These are phyloP conservation scores for Fusarium paranaense DNA, from an alignment of 2,329 filamentous ascomycete species.

Conservation along the genomic window DNA sequence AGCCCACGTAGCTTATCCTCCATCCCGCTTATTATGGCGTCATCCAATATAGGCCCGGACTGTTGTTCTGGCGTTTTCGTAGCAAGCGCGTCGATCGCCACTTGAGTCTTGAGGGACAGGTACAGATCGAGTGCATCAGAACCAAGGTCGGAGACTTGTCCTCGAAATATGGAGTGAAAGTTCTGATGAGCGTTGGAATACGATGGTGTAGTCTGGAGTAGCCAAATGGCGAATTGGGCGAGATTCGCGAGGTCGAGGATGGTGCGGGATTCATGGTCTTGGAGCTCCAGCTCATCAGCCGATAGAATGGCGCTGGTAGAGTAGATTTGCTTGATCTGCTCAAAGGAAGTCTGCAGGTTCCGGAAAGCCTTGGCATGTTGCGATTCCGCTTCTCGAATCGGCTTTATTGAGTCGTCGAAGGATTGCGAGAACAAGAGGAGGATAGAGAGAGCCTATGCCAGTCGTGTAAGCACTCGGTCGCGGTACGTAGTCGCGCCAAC, in stretches of 20 bases:
- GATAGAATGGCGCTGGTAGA: constrained; percentile 48
- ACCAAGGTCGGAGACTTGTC: constrained; percentile 58
- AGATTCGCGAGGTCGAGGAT: constrained; percentile 62
- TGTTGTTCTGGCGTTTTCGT: constrained; percentile 61
- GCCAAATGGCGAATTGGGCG: constrained; percentile 58
- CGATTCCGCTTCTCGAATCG: constrained; percentile 49
- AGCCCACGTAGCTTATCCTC: constrained; percentile 58
- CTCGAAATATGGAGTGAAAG: constrained; percentile 59
- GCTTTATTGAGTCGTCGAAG: constrained; percentile 51
- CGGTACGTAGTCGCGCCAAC: constrained; percentile 34
- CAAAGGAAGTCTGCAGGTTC: constrained; percentile 48
- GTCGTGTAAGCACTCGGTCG: constrained; percentile 26
- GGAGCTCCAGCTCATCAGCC: constrained; percentile 49
- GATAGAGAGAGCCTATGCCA: constrained; percentile 52
- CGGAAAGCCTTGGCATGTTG: constrained; percentile 49
- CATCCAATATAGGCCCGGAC: constrained; percentile 65
- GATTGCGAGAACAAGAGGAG: constrained; percentile 54
- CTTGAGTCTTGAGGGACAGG: constrained; percentile 60
- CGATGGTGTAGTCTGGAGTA: constrained; percentile 53
- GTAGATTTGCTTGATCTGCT: constrained; percentile 50
- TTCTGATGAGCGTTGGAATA: constrained; percentile 58
- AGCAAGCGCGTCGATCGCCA: constrained; percentile 66
- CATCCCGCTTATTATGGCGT: constrained; percentile 68
- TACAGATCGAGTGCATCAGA: constrained; percentile 57
- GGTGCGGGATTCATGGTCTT: constrained; percentile 48